Percentiles rank a stretch among this genome's conserved stretches.
Conservation (phyloP, 2,329 filamentous ascomycete genomes). For the Stromatinia cepivora region DNA sequence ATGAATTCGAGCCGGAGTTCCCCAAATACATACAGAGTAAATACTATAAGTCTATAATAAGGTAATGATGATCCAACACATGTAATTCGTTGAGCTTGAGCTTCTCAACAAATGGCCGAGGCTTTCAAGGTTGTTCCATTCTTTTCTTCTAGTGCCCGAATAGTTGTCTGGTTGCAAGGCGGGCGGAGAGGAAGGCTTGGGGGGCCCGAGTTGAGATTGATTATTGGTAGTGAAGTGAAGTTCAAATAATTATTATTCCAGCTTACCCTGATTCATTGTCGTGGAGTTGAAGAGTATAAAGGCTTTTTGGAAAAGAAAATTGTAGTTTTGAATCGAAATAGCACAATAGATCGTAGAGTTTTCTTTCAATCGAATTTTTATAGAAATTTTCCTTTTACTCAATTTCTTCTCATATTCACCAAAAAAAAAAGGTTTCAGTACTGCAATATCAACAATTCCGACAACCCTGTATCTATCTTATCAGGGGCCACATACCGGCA, state of each 20-base stretch:
- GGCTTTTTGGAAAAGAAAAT: too few relatives aligned
- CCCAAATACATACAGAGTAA: background rate
- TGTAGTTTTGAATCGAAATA: too few relatives aligned
- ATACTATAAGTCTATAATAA: background rate
- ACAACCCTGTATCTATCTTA: background rate
- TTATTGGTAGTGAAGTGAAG: background rate
- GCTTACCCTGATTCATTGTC: background rate
- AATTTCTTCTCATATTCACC: background rate
- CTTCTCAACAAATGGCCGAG: slow-evolving; percentile 21
- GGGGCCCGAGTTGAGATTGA: slow-evolving; percentile 2
- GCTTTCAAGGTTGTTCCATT: slow-evolving; percentile 4
- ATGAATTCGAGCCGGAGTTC: slow-evolving; percentile 5
- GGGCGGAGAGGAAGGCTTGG: background rate
- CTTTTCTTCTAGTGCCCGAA: background rate
- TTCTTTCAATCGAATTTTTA: background rate
- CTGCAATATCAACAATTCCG: slow-evolving; percentile 4
- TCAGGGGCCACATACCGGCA: background rate
- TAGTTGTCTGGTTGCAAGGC: background rate
- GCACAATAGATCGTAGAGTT: background rate
- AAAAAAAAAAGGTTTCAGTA: background rate
- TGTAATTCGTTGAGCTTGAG: slow-evolving; percentile 23
- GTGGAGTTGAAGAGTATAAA: background rate
- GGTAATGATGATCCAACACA: slow-evolving; percentile 7
- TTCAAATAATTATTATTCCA: background rate
- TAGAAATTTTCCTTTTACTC: background rate